Evolutionary conservation across 1,139 yeast species (phyloP).

Genomic region (Geotrichum aggregatum): DNA sequence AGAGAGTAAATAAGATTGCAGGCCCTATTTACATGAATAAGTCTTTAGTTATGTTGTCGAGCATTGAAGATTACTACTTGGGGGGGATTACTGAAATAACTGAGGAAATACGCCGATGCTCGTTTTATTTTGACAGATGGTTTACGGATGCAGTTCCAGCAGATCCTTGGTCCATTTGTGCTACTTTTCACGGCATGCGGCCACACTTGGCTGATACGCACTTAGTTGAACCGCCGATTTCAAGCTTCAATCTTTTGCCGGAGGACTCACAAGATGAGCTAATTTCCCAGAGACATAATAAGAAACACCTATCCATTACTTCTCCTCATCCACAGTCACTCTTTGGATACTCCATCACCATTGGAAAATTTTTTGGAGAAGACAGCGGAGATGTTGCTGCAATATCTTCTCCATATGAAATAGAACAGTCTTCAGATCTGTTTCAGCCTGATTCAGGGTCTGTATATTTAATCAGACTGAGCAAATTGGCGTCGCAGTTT

Average conservation of each 20-base stretch:
- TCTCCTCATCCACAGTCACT: conserved; percentile 8
- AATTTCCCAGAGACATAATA: background rate
- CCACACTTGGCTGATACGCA: background rate
- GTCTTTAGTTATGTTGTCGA: conserved; percentile 45
- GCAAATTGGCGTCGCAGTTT: background rate
- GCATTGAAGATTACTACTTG: conserved; percentile 46
- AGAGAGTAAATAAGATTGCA: conserved; percentile 5
- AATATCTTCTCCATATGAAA: conserved; percentile 49
- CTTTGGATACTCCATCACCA: conserved; percentile 44
- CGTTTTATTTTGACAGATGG: conserved; percentile 42
- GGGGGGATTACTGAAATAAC: conserved; percentile 52
- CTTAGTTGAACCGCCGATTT: background rate
- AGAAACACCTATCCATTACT: background rate
- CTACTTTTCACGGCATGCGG: conserved; percentile 36
- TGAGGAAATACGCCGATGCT: conserved; percentile 41
- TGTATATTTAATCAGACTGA: conserved; percentile 9
- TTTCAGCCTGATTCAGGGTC: conserved; percentile 12
- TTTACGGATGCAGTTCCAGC: conserved; percentile 35
- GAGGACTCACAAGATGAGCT: background rate
- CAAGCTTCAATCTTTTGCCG: background rate
- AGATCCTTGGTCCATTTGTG: conserved; percentile 47
- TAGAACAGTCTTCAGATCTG: conserved; percentile 15
- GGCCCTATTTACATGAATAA: conserved; percentile 13
- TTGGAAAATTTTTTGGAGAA: conserved; percentile 41
- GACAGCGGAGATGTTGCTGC: conserved; percentile 41